Conservation (phyloP, 2,329 filamentous ascomycete species). For the Fonsecaea pugnacius region DNA sequence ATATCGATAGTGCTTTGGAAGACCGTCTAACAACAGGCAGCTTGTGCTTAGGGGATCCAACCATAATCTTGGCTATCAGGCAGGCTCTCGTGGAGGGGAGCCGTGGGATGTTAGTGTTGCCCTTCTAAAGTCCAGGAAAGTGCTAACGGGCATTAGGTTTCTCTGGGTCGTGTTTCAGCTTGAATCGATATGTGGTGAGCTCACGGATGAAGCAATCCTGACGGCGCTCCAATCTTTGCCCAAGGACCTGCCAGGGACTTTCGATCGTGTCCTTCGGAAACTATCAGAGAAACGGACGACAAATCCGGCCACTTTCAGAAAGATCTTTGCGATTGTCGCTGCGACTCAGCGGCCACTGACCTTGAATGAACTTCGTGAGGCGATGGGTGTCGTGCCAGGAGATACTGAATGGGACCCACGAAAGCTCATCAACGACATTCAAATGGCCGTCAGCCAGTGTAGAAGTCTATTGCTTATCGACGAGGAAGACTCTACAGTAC, state of each 20-base stretch:
- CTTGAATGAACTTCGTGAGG: slow-evolving; percentile 25
- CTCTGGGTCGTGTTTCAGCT: slow-evolving; percentile 34
- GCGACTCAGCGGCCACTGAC: slow-evolving; percentile 22
- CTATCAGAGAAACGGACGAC: neutral
- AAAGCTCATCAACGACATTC: slow-evolving; percentile 33
- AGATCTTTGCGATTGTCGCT: slow-evolving; percentile 21
- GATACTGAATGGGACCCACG: slow-evolving; percentile 17
- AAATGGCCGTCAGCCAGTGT: slow-evolving; percentile 21
- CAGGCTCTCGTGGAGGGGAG: slow-evolving; percentile 27
- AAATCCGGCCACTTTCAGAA: slow-evolving; percentile 10
- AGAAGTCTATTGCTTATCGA: slow-evolving; percentile 30
- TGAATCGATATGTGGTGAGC: slow-evolving; percentile 32
- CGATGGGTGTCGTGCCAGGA: slow-evolving; percentile 17
- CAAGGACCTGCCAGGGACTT: slow-evolving; percentile 22
- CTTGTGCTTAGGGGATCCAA: slow-evolving; percentile 26
- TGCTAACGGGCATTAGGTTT: slow-evolving; percentile 27
- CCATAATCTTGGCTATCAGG: slow-evolving; percentile 26
- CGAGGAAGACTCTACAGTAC: slow-evolving; percentile 32
- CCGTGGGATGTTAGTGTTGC: slow-evolving; percentile 34
- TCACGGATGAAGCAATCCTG: slow-evolving; percentile 32
- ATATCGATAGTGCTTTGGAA: slow-evolving; percentile 23
- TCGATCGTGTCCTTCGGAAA: slow-evolving; percentile 18
- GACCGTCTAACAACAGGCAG: slow-evolving; percentile 17
- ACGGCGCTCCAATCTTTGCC: slow-evolving; percentile 26
- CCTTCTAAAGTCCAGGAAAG: neutral